Base-by-base conservation (phyloP, 345 rosid species). In the Eutrema japonicum region DNA sequence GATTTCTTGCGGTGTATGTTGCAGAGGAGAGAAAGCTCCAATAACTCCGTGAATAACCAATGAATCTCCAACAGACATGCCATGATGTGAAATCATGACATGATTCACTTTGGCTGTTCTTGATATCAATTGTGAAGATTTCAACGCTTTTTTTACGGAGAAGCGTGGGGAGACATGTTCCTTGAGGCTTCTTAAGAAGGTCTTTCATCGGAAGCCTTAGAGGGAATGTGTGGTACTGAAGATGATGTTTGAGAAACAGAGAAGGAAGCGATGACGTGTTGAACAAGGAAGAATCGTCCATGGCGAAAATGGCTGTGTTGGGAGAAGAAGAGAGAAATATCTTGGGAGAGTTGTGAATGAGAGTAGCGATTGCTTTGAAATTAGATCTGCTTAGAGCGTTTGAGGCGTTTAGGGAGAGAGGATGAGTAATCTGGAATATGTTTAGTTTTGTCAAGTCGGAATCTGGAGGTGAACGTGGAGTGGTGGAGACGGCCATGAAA, bases 21-120 rank as follows among this genome's bases (percentile, higher is more conserved):
- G 46, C 13, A 83, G 18, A 5, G 84, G 78, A 22, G 83, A 76
- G 75, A 90, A 85, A 3, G 96, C 88, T 65, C 56, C 79, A 65
- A 72, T 68, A 82, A 94, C 88, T 4, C 97, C 96, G 41, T 94
- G 93, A 72, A 91, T 84, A 1, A 85, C 84, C 18, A 88, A 49
- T 11, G 82, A 77, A 41, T 80, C 88, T 64, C 82, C 86, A 70
- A 91, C 88, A 83, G 85, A 84, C 45, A 91, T 33, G 65, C 91
- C 84, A 1, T 95, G 97, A 50, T 88, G 84, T 5, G 97, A 78
- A 9, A 91, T 66, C 14, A 29, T 36, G 3, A 87, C 87, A 65
- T 74, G 79, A 50, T 91, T 89, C 71, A 94, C 83, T 80, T 87
- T 86, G 0, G 76, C 78, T 41, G 57, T 38, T 66, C 83, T 84